Base-by-base conservation (phyloP, 2,329 filamentous ascomycete genomes). In the Seiridium cupressi region DNA sequence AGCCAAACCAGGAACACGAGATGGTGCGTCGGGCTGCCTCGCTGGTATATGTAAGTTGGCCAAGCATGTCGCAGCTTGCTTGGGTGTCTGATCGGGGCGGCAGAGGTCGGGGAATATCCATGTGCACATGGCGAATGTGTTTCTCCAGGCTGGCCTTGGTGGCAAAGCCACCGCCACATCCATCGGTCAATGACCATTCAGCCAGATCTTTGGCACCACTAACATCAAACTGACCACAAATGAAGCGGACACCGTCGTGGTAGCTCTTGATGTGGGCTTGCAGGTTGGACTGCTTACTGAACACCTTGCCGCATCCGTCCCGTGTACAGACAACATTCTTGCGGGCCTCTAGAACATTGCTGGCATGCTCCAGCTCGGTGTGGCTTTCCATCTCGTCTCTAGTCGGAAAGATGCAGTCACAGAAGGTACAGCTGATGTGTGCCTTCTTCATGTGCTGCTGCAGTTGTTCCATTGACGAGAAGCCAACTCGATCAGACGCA, bases 201-300 rank as follows among this genome's bases (percentile, higher is more conserved):
- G 77, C 74, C 1, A 95, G 76, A 49, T 85, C 86, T 6, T 79
- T 79, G n/a, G 78, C 81, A 4, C 76, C 72, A 7, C 76, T 78
- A 1, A 93, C 76, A 65, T 89, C 85, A 9, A 87, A 83, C 53
- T 88, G 76, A 13, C 91, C 91, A 69, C 94, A 97, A n/a, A 91
- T 80, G 69, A 91, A 97, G 8, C 87, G 87, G 65, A 87, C 79
- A 18, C 91, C 89, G 65, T 92, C 84, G 70, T 97, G 94, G 0
- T 89, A 88, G 9, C 85, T 88, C 60, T 89, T 88, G 58, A 94
- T 80, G 70, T 98, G 94, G 0, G 88, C 85, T 13, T 89, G 90
- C 56, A 96, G 81, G 68, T 97, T 97, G n/a, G 89, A 89, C 62
- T 85, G 87, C 70, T 90, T 91, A 18, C 91, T 93, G 74, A 97